Percentiles rank a stretch among this genome's conserved stretches.
Evolutionary conservation across 192 early-diverging fungal species (phyloP).

Genomic region (Rhizophagus clarus): DNA sequence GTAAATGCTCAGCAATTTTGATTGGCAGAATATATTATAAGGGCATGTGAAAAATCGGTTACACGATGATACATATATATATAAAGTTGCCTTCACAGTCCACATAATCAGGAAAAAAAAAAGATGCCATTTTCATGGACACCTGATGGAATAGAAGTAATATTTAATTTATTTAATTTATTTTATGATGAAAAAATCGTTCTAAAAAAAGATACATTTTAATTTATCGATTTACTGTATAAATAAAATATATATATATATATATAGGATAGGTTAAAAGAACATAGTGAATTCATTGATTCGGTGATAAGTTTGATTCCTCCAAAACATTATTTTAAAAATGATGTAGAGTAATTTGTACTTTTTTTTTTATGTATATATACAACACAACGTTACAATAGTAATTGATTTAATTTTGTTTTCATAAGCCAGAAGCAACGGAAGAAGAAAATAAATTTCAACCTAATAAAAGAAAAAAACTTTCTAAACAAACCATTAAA

Average conservation of each 20-base stretch:
- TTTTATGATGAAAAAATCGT: no score
- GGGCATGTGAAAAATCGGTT: no score
- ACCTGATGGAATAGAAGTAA: constrained; percentile 2
- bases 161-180: not conserved
- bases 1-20: no score
- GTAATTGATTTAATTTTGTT: not conserved
- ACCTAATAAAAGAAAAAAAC: constrained; percentile 83
- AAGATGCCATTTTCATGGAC: not conserved
- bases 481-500: constrained; percentile 77
- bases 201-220: no score
- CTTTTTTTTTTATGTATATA: no score
- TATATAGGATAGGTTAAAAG: constrained; percentile 14
- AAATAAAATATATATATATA: not conserved
- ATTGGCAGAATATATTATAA: no score
- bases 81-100: no score
- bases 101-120: no score
- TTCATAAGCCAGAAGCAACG: not conserved
- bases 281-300: constrained; percentile 24
- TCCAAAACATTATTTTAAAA: constrained; percentile 34
- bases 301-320: constrained; percentile 20
- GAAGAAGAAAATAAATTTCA: constrained; percentile 49
- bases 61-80: no score
- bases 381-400: no score
- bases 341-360: not conserved
- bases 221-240: not conserved